Evolutionary conservation across 176 grass and related monocot genomes (phyloP), one percentile per base, ranked within the genome.

Genomic region (Bolboschoenus planiculmis): DNA sequence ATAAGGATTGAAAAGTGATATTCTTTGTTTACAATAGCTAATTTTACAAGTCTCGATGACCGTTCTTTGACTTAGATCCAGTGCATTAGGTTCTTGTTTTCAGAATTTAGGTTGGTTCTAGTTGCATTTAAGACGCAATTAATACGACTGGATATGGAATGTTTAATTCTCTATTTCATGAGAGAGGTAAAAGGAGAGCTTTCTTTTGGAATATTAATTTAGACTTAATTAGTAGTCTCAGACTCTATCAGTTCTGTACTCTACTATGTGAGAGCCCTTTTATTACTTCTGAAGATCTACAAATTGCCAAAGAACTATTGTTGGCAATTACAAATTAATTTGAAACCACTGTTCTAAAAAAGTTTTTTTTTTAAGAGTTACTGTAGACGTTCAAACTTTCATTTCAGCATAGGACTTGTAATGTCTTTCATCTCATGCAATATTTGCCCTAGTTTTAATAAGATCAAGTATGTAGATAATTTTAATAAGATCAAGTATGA

Each of bases 1-100:
- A 20, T 40, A 6, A 5, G 7, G 34, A 79, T 35, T 18, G 24
- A 40, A 44, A 62, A 26, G 33, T 26, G 39, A 59, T 46, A 43
- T 58, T 60, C 27, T 40, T 61, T 61, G 35, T 37, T 21, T 54
- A 43, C 35, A 37, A 13, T 40, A 40, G n/a, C 56, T 81, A 14
- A 36, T 15, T 30, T 60, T 73, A 46, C 39, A 24, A 73, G 9
- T 73, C 37, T 24, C 21, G 15, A 26, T 26, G 2, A 47, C 31
- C 31, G 21, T 82, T 20, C 23, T 46, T 65, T 64, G 39, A 64
- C 56, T n/a, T 82, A 27, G 79, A 82, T 82, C 72, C 23, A 76
- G 46, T 51, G 44, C 37, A 24, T 50, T 31, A 50, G 24, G 1
- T 48, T 50, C 36, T 70, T 39, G 59, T 21, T 70, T 70, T 20